These are phyloP conservation scores for Globisporangium middletonii DNA, from an alignment of 352 stramenopile genomes.

Conservation along the genomic window DNA sequence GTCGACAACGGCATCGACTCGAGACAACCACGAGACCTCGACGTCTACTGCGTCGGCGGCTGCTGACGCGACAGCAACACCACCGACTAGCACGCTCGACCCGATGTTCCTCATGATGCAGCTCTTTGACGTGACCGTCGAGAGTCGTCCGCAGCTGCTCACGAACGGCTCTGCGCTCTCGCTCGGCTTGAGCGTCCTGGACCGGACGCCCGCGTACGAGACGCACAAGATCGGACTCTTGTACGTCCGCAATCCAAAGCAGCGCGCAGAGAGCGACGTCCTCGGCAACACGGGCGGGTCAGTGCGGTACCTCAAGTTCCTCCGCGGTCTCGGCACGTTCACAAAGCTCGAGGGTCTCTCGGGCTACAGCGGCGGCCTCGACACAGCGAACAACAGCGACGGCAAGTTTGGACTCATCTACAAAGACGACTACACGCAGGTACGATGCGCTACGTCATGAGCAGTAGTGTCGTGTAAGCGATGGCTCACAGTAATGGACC, in stretches of 20 bases:
- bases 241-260: conserved; percentile 57
- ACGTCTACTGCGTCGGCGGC: background rate
- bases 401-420: conserved; percentile 74
- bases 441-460: conserved; percentile 13
- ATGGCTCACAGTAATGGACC: background rate
- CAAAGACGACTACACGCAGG: conserved; percentile 60
- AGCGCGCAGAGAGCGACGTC: conserved; percentile 62
- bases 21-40: no score
- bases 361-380: conserved; percentile 73
- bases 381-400: conserved; percentile 60
- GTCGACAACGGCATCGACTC: background rate
- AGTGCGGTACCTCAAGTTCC: conserved; percentile 65
- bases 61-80: background rate
- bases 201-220: conserved; percentile 76
- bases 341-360: conserved; percentile 57
- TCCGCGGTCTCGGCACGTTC: conserved; percentile 61
- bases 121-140: conserved; percentile 59
- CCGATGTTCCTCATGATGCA: conserved; percentile 81
- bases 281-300: conserved; percentile 65
- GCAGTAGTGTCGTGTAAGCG: background rate
- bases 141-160: conserved; percentile 56
- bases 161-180: conserved; percentile 41
- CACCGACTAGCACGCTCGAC: conserved; percentile 24
- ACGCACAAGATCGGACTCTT: conserved; percentile 86
- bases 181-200: conserved; percentile 66